Base-by-base conservation (phyloP, 495 filamentous ascomycete genomes). In the Trichoderma reesei region DNA sequence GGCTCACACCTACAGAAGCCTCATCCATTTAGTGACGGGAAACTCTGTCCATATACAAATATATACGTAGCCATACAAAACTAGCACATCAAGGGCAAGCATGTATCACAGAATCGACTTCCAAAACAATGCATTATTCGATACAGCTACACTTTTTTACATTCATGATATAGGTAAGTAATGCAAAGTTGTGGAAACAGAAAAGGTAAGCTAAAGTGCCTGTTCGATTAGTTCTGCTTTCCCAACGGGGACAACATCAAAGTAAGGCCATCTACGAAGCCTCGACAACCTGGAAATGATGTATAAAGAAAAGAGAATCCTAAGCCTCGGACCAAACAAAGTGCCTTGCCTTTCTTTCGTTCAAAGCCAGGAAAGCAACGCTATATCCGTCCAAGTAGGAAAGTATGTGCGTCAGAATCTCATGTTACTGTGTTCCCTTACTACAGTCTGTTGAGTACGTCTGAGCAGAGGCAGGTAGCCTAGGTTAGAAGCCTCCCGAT, bases 211-310 rank as follows among this genome's bases (percentile, higher is more conserved):
- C 13, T 3, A 10, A 56, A 56, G 51, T 33, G 51, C 51, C 51
- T 56, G 51, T 56, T 26, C 20, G 51, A 56, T 56, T 56, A 56
- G 51, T 56, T 26, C 51, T 56, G 51, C 51, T 56, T 56, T 26
- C 9, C 26, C 51, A 56, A 56, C 9, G 20, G 51, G 18, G 7
- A 33, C 33, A 56, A 34, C 31, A 36, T 56, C 11, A 34, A 48
- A 31, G 26, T 26, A 26, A 56, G 51, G 26, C 51, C 51, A 33
- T 14, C 51, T 56, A 56, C 31, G 51, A 33, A 34, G 51, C 51
- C 51, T 33, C 34, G 11, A 56, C 51, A 56, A 26, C 18, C 51
- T 56, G 26, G 11, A 34, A 14, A 34, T 11, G 51, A 13, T 9
- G 51, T 56, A 56, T 56, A 34, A 10, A n/a, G 7, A 56, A 33